Evolutionary conservation across 2,329 filamentous ascomycete genomes (phyloP).

Genomic region (Beauveria caledonica): DNA sequence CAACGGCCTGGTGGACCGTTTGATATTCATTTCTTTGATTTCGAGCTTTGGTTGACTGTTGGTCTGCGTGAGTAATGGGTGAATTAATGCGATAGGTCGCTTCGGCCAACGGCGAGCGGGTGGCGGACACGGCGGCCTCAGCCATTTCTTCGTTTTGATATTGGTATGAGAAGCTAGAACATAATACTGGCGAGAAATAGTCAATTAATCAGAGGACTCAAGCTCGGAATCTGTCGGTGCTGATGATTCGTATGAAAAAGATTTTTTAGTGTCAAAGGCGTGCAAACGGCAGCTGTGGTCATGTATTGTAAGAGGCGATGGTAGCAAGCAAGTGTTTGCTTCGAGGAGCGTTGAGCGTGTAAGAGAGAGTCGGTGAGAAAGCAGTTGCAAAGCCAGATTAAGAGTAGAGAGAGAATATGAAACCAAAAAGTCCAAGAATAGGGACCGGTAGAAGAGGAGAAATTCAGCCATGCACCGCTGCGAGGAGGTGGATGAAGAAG

Average conservation of each 20-base stretch:
- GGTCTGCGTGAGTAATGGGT: constrained; percentile 21
- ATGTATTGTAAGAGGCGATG: constrained; percentile 2
- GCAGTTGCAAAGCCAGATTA: constrained; percentile 2
- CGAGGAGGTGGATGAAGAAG: constrained; percentile 3
- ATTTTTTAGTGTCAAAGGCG: not conserved
- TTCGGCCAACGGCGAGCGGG: constrained; percentile 37
- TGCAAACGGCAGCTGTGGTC: constrained; percentile 3
- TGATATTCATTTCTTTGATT: constrained; percentile 15
- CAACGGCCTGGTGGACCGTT: constrained; percentile 7
- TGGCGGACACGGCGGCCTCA: constrained; percentile 23
- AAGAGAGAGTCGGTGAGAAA: not conserved
- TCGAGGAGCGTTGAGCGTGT: constrained; percentile 1
- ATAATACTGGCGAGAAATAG: constrained; percentile 22
- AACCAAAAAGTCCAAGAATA: not conserved
- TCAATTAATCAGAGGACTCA: not conserved
- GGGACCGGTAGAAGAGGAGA: constrained; percentile 12
- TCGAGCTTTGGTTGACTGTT: constrained; percentile 23
- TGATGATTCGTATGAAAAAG: not conserved
- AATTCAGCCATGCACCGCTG: constrained; percentile 1
- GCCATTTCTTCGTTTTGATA: constrained; percentile 21
- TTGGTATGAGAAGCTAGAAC: constrained; percentile 23
- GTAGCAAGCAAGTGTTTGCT: not conserved
- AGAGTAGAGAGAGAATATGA: not conserved
- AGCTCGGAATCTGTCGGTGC: not conserved
- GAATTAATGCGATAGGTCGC: constrained; percentile 40